These are phyloP conservation scores for Penicillium palitans DNA, from an alignment of 2,329 filamentous ascomycete genomes.

Conservation along the genomic window DNA sequence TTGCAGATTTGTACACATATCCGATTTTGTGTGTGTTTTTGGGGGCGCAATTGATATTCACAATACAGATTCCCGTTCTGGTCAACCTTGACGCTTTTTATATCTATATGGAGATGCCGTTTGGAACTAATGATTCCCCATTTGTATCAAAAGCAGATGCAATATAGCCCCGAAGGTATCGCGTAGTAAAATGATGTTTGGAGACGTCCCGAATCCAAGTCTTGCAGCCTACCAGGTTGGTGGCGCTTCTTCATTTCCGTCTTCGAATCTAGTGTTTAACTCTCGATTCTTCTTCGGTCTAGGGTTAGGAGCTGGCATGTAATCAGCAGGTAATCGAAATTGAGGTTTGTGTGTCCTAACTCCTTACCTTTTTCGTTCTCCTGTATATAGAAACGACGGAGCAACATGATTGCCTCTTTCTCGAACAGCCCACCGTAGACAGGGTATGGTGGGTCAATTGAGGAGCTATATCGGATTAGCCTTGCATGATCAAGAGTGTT, in stretches of 20 bases:
- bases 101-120: neutral
- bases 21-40: conserved; percentile 23
- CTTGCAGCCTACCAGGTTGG: neutral
- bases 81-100: neutral
- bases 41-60: conserved; percentile 27
- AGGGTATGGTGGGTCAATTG: conserved; percentile 75
- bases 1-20: conserved; percentile 31
- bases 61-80: conserved; percentile 23
- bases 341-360: neutral
- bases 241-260: conserved; percentile 12
- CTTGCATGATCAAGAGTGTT: neutral
- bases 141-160: neutral
- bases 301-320: conserved; percentile 57
- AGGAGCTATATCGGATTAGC: conserved; percentile 52
- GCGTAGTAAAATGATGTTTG: neutral
- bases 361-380: conserved; percentile 82
- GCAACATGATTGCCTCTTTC: conserved; percentile 87
- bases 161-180: neutral
- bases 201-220: neutral
- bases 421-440: conserved; percentile 85
- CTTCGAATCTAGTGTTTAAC: conserved; percentile 59
- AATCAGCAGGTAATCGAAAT: conserved; percentile 12
- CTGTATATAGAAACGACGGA: conserved; percentile 95
- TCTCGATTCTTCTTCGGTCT: conserved; percentile 65
- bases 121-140: neutral